Evolutionary conservation across 768 basidiomycete species (phyloP), one percentile per base, ranked within the genome.

Genomic region (Piloderma croceum): DNA sequence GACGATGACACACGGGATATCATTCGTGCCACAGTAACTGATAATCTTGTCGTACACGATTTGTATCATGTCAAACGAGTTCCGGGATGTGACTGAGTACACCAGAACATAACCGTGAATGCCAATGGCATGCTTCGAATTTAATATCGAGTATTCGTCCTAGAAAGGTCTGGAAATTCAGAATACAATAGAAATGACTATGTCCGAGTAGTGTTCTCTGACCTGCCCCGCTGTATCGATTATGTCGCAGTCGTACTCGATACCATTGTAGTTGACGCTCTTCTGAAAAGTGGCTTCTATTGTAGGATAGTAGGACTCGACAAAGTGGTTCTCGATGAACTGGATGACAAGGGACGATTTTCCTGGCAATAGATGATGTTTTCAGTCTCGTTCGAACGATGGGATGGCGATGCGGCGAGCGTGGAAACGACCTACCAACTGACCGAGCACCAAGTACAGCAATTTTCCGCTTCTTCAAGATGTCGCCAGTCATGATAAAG

Each of bases 221-320:
- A 90, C 92, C 79, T 97, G 94, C 21, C 94, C 94, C 37, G 94
- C 94, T 48, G 91, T 94, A 62, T 98, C 94, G 53, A 97, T 90
- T 67, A 98, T 93, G 65, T 94, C 91, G 65, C 92, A 93, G 45
- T 91, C 84, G 56, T 92, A 98, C 55, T 93, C 90, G 23, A 83
- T 73, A 36, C 92, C 93, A 41, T 88, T 89, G 69, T 87, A 84
- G 43, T 74, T 76, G 55, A 98, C 80, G 44, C 73, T 81, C 73
- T 94, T 96, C 38, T 80, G 73, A 61, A 83, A 86, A 10, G 85
- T 90, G 50, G 74, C 79, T 64, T 97, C 93, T 57, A 94, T 94
- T 37, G 92, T 97, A 27, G 94, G 94, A 67, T 90, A 92, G 70
- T 97, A 97, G 6, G 83, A 73, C 45, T 94, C 92, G 60, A 84